Conservation (phyloP, 352 stramenopile species). For the Phytophthora cactorum region DNA sequence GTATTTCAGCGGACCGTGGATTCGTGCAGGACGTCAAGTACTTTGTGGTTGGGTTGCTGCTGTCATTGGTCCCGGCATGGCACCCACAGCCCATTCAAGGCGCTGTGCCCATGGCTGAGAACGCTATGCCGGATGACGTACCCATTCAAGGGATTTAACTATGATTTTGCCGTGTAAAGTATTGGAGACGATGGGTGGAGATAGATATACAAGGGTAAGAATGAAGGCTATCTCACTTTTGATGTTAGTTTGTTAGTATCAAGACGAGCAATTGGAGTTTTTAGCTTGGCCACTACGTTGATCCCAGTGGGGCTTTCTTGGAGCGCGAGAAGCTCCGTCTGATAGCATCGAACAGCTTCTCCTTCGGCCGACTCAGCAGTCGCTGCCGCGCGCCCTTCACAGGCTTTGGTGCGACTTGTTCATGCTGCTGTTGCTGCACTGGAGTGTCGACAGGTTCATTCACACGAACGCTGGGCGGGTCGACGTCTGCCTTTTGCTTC, state of each 20-base stretch:
- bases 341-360: constrained; percentile 73
- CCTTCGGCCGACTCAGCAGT: constrained; percentile 62
- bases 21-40: constrained; percentile 80
- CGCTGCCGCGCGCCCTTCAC: constrained; percentile 18
- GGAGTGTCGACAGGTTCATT: neutral
- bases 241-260: constrained; percentile 3
- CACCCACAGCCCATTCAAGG: constrained; percentile 65
- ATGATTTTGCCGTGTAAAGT: constrained; percentile 34
- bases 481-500: constrained; percentile 22
- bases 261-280: neutral
- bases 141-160: constrained; percentile 81
- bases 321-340: constrained; percentile 48
- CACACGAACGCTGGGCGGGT: neutral
- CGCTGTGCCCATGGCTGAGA: constrained; percentile 35
- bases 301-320: constrained; percentile 30
- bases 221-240: constrained; percentile 23
- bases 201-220: constrained; percentile 16
- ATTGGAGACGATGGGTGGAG: constrained; percentile 13
- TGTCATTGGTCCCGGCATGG: constrained; percentile 84
- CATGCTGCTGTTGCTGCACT: constrained; percentile 17
- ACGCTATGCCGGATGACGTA: constrained; percentile 61
- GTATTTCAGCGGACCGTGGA: constrained; percentile 76
- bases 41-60: constrained; percentile 75
- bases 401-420: constrained; percentile 8
- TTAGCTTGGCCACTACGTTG: constrained; percentile 5